Conservation (phyloP, 1,284 basidiomycete species). For the Ustilago loliicola region DNA sequence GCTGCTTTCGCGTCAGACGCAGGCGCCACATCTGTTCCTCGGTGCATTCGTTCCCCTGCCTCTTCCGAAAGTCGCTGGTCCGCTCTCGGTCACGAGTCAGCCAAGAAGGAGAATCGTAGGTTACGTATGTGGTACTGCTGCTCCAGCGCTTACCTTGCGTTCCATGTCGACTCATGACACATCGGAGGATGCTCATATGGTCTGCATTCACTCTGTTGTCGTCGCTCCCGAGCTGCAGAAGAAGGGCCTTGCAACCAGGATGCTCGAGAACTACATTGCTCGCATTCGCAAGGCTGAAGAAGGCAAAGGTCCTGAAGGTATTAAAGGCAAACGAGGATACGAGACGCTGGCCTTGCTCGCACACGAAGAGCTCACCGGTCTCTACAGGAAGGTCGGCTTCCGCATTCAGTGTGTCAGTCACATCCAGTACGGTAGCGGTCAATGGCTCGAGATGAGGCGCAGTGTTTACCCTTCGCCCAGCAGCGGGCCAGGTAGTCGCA, state of each 20-base stretch:
- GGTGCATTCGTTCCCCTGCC: conserved; percentile 63
- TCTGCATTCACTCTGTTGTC: conserved; percentile 67
- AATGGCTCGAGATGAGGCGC: conserved; percentile 68
- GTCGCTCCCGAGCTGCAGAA: conserved; percentile 56
- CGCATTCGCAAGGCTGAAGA: conserved; percentile 53
- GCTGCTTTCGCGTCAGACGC: conserved; percentile 55
- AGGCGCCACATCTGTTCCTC: conserved; percentile 65
- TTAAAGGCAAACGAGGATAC: conserved; percentile 56
- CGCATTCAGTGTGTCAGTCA: conserved; percentile 62
- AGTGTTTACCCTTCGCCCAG: conserved; percentile 48
- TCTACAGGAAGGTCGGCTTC: conserved; percentile 65
- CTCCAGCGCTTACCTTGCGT: conserved; percentile 59
- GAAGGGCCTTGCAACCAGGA: conserved; percentile 55
- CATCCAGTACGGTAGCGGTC: conserved; percentile 56
- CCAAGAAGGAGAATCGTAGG: conserved; percentile 60
- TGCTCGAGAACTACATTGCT: conserved; percentile 59
- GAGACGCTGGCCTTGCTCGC: conserved; percentile 63
- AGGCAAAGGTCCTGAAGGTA: conserved; percentile 46
- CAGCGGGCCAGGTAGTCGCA: conserved; percentile 25
- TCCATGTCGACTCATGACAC: conserved; percentile 61
- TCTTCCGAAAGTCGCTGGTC: conserved; percentile 64
- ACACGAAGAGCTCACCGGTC: conserved; percentile 59
- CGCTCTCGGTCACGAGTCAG: conserved; percentile 48
- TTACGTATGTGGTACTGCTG: conserved; percentile 62
- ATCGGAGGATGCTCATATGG: conserved; percentile 59